Base-by-base conservation (phyloP, 2,329 filamentous ascomycete genomes). In the Arthrobotrys sinensis region DNA sequence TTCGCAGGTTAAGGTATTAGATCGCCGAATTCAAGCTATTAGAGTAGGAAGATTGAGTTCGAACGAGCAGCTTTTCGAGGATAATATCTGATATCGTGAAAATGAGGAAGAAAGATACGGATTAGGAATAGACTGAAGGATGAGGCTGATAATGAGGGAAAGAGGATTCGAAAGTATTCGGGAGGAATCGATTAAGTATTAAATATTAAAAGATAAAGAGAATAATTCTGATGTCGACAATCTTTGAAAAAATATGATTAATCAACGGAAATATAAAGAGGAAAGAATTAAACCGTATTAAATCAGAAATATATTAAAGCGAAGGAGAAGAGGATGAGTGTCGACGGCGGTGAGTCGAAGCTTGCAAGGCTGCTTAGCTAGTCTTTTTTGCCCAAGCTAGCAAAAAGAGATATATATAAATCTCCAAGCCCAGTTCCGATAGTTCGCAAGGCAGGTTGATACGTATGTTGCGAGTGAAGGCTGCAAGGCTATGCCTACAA, bases 121-220 rank as follows among this genome's bases (percentile, higher is more conserved):
- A 72, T 72, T 52, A 1, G 60, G 43, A 70, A 50, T 21, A 28
- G 52, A 16, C 28, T 40, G 14, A n/a, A 43, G 1, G 55, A 71
- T 52, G 67, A 63, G 67, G 55, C 66, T 57, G 53, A 52, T 53
- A 48, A 24, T 28, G 24, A 38, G 19, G 28, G 19, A 53, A 67
- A 12, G 19, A 55, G 38, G 16, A 38, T 19, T 3, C 1, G 11
- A 57, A 57, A 57, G 50, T 34, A 21, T 40, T 14, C 52, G 32
- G 16, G 52, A 63, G 67, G 36, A 28, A 60, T 43, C 55, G 55
- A 72, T 73, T 66, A 66, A 34, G 55, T 73, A 72, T 72, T 72
- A 65, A 45, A 65, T 34, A 65, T 65, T 72, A 64, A 57, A 57
- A 21, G 40, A 32, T 24, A 11, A 60, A 60, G 19, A 57, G 36